A percentile compares a stretch with the other conserved stretches of the same genome.
phyloP scores from a whole-genome alignment of 768 basidiomycete genomes.

The Lentinula guzmanii region DNA sequence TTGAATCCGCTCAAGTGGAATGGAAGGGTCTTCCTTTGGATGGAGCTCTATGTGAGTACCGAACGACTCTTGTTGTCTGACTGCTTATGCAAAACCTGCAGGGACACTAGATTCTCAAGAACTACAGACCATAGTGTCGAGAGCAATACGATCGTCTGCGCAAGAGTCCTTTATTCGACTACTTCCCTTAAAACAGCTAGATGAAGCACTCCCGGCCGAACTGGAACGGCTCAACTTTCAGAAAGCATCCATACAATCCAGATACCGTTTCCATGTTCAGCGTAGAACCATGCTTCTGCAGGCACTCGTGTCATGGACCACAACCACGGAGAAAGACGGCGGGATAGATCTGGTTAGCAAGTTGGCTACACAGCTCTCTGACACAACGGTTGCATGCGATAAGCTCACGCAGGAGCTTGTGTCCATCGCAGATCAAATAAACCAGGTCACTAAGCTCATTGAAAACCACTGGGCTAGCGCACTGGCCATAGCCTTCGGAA shows the following conservation, averaged over 20 bases:
- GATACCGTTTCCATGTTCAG: constrained; percentile 62
- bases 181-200: constrained; percentile 56
- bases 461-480: constrained; percentile 74
- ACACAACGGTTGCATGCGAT: constrained; percentile 55
- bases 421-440: constrained; percentile 53
- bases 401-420: constrained; percentile 51
- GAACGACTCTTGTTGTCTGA: not conserved
- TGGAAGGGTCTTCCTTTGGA: constrained; percentile 70
- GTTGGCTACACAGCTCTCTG: constrained; percentile 53
- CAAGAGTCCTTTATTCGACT: constrained; percentile 68
- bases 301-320: constrained; percentile 52
- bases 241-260: constrained; percentile 52
- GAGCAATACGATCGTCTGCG: constrained; percentile 64
- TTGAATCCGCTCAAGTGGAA: constrained; percentile 49
- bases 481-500: constrained; percentile 74
- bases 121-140: constrained; percentile 66
- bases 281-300: constrained; percentile 68
- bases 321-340: constrained; percentile 21
- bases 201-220: constrained; percentile 53
- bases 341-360: constrained; percentile 33
- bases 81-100: not conserved
- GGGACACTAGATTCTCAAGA: constrained; percentile 22
- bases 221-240: constrained; percentile 47
- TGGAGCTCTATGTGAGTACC: constrained; percentile 49
- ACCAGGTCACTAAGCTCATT: constrained; percentile 53